phyloP scores from a whole-genome alignment of 352 stramenopile genomes.

The Phytophthora europaea region DNA sequence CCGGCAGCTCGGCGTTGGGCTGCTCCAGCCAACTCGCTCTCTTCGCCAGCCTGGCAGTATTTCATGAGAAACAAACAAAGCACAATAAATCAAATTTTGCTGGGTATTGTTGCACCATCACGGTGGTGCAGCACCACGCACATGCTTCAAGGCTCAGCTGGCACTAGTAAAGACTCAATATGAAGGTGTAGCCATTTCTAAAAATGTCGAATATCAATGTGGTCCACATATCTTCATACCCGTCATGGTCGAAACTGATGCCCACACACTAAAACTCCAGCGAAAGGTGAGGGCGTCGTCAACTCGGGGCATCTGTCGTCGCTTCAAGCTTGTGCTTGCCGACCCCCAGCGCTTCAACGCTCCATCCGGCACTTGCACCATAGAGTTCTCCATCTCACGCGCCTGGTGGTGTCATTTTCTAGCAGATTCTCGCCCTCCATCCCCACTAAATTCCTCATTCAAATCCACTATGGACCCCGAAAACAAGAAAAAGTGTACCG shows the following conservation, averaged over 20 bases:
- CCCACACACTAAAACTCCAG: conserved; percentile 12
- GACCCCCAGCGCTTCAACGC: not conserved
- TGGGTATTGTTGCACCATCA: too few relatives aligned
- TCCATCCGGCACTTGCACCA: not conserved
- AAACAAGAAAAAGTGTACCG: conserved; percentile 83
- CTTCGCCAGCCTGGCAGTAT: conserved; percentile 29
- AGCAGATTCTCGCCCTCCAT: conserved; percentile 8
- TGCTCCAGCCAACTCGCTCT: conserved; percentile 31
- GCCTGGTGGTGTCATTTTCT: conserved; percentile 12
- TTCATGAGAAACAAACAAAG: not conserved
- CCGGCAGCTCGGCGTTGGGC: conserved; percentile 44
- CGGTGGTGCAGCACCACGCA: not conserved
- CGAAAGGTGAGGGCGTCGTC: conserved; percentile 31
- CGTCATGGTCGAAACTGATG: conserved; percentile 1
- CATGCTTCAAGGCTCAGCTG: not conserved
- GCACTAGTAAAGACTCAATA: not conserved
- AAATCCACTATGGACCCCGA: conserved; percentile 70
- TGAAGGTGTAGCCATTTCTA: conserved; percentile 21
- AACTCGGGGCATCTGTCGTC: not conserved
- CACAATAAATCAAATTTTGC: too few relatives aligned
- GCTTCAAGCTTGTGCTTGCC: not conserved
- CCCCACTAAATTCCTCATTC: not conserved
- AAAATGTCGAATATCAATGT: conserved; percentile 21
- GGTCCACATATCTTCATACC: not conserved
- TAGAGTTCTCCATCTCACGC: conserved; percentile 14